A percentile compares a stretch with the other conserved stretches of the same genome.
Evolutionary conservation across 805 yeast genomes (phyloP).

Genomic region (Metschnikowia peoriensis): DNA sequence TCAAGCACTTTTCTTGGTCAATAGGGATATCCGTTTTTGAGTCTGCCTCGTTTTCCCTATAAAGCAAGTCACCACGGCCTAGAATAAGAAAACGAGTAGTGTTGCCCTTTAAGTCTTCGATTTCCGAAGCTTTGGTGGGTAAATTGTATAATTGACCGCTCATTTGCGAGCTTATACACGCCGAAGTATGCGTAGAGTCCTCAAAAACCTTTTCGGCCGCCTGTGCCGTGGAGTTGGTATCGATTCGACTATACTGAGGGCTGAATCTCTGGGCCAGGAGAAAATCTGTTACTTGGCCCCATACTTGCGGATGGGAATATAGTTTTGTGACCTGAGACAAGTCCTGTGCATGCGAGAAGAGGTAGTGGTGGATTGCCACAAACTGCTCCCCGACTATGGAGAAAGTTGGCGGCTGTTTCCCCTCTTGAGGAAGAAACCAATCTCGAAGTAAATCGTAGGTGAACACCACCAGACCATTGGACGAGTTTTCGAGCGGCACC

Average conservation of each 20-base stretch:
- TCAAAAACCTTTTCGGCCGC: constrained; percentile 68
- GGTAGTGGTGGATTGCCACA: constrained; percentile 78
- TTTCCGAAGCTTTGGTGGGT: constrained; percentile 27
- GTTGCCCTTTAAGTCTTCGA: constrained; percentile 74
- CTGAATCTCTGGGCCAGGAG: constrained; percentile 32
- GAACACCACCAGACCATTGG: constrained; percentile 89
- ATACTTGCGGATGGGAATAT: constrained; percentile 95
- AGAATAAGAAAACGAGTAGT: constrained; percentile 83
- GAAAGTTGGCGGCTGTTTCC: constrained; percentile 28
- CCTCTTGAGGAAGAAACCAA: constrained; percentile 41
- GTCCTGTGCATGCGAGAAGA: constrained; percentile 49
- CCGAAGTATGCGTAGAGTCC: constrained; percentile 37
- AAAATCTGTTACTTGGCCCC: constrained; percentile 85
- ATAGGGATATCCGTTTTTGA: not conserved
- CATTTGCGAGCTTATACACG: constrained; percentile 28
- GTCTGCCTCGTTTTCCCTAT: not conserved
- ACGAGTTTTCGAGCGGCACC: constrained; percentile 90
- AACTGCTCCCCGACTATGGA: constrained; percentile 72
- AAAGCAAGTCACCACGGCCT: constrained; percentile 29
- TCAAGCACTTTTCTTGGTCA: constrained; percentile 26
- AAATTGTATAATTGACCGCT: constrained; percentile 15
- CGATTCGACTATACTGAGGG: constrained; percentile 50
- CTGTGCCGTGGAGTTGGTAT: constrained; percentile 75
- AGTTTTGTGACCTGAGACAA: constrained; percentile 51
- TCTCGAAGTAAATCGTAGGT: constrained; percentile 82